These are phyloP conservation scores for Sporothrix sp. DNA, from an alignment of 2,329 filamentous ascomycete species.

Conservation along the genomic window DNA sequence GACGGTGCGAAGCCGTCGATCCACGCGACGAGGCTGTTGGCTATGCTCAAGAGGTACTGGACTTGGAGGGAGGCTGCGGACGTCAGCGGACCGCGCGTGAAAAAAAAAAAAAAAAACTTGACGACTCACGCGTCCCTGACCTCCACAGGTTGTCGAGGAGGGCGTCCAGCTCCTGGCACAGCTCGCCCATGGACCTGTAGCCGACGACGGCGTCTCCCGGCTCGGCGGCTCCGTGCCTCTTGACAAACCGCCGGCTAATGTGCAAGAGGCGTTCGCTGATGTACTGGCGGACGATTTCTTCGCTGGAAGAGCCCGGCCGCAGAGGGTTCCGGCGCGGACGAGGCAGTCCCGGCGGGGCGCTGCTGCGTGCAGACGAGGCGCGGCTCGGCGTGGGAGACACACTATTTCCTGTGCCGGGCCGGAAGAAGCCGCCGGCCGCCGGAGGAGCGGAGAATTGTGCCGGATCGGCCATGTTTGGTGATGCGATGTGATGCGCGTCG, in stretches of 20 bases:
- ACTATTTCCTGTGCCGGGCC: slow-evolving; percentile 26
- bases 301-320: slow-evolving; percentile 47
- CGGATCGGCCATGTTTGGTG: neutral
- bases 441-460: neutral
- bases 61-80: slow-evolving; percentile 63
- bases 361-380: slow-evolving; percentile 19
- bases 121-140: slow-evolving; percentile 63
- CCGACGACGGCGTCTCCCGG: slow-evolving; percentile 40
- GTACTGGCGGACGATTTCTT: slow-evolving; percentile 49
- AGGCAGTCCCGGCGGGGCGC: slow-evolving; percentile 38
- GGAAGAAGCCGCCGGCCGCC: slow-evolving; percentile 42
- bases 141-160: slow-evolving; percentile 78
- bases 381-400: slow-evolving; percentile 43
- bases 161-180: slow-evolving; percentile 63
- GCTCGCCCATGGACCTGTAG: slow-evolving; percentile 54
- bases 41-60: slow-evolving; percentile 71
- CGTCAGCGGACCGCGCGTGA: neutral
- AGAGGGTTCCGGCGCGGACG: slow-evolving; percentile 45
- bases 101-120: slow-evolving; percentile 16
- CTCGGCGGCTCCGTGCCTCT: slow-evolving; percentile 42
- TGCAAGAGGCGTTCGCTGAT: slow-evolving; percentile 43
- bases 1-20: slow-evolving; percentile 61
- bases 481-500: neutral
- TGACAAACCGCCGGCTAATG: slow-evolving; percentile 49
- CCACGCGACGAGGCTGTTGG: slow-evolving; percentile 61